A percentile compares a stretch with the other conserved stretches of the same genome.
Evolutionary conservation across 73 alveolate species (phyloP).

Genomic region (Halteria grandinella): DNA sequence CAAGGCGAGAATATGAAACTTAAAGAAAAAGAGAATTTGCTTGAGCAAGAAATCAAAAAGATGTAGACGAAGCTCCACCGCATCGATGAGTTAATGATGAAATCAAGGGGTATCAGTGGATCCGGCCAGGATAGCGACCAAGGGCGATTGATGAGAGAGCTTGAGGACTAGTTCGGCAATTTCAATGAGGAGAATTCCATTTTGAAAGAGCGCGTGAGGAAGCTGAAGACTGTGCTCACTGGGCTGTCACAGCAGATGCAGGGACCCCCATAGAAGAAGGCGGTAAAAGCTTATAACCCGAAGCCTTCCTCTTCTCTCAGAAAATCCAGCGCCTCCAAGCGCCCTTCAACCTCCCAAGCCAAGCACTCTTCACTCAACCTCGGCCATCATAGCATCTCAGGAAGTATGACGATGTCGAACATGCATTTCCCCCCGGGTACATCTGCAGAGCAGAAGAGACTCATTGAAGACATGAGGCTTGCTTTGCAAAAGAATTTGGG

Average conservation of each 20-base stretch:
- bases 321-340: too few species aligned
- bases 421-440: too few species aligned
- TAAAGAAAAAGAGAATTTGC: constrained; percentile 50
- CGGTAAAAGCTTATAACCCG: too few species aligned
- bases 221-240: constrained; percentile 44
- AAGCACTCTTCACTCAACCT: too few species aligned
- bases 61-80: constrained; percentile 48
- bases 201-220: constrained; percentile 41
- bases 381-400: too few species aligned
- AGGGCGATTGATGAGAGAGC: constrained; percentile 31
- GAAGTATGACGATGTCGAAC: too few species aligned
- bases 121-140: constrained; percentile 40
- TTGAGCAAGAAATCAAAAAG: constrained; percentile 54
- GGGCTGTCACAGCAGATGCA: too few species aligned
- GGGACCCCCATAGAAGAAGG: too few species aligned
- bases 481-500: constrained; percentile 11
- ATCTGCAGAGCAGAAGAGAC: too few species aligned
- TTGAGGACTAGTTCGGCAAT: constrained; percentile 55
- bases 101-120: constrained; percentile 31
- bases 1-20: constrained; percentile 48
- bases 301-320: too few species aligned
- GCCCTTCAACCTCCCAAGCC: too few species aligned
- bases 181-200: constrained; percentile 50
- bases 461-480: constrained; percentile 25
- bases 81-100: constrained; percentile 26